Evolutionary conservation across 2,329 filamentous ascomycete species (phyloP).

Genomic region (Xylariaceae sp.): DNA sequence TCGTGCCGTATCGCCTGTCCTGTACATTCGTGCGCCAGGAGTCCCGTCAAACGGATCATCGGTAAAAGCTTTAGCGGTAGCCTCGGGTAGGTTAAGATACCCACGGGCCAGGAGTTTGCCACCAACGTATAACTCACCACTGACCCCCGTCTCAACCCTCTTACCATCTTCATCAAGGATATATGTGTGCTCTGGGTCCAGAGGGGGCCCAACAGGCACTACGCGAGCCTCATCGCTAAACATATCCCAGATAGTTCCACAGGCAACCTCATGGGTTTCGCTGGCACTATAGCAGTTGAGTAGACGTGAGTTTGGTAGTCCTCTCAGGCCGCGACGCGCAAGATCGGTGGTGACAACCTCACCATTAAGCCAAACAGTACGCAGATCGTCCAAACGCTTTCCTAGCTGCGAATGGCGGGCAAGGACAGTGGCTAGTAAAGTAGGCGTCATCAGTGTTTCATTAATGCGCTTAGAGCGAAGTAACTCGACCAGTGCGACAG

Average conservation of each 20-base stretch:
- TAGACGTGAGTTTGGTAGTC: slow-evolving; percentile 68
- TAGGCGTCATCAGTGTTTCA: slow-evolving; percentile 84
- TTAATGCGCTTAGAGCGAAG: slow-evolving; percentile 68
- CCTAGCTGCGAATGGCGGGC: slow-evolving; percentile 69
- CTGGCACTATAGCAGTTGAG: slow-evolving; percentile 83
- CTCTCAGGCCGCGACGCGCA: slow-evolving; percentile 66
- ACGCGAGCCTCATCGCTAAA: slow-evolving; percentile 64
- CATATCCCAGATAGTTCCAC: slow-evolving; percentile 72
- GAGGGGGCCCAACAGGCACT: slow-evolving; percentile 72
- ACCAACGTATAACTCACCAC: slow-evolving; percentile 75
- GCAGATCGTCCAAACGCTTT: slow-evolving; percentile 64
- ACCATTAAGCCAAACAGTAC: slow-evolving; percentile 78
- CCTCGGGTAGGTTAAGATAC: slow-evolving; percentile 79
- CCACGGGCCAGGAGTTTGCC: slow-evolving; percentile 74
- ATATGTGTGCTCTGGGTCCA: slow-evolving; percentile 70
- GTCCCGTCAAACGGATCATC: slow-evolving; percentile 64
- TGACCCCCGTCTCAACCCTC: slow-evolving; percentile 61
- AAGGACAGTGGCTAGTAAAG: slow-evolving; percentile 73
- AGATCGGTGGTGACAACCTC: slow-evolving; percentile 82
- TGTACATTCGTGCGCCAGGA: slow-evolving; percentile 70
- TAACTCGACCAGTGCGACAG: slow-evolving; percentile 71
- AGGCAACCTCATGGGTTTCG: slow-evolving; percentile 80
- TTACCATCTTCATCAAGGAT: slow-evolving; percentile 72
- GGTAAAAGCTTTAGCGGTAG: slow-evolving; percentile 72
- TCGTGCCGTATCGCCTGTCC: slow-evolving; percentile 72